Percentiles rank a stretch among this genome's conserved stretches.
phyloP scores from a whole-genome alignment of 1,284 basidiomycete species.

The Ustilago cynodontis region DNA sequence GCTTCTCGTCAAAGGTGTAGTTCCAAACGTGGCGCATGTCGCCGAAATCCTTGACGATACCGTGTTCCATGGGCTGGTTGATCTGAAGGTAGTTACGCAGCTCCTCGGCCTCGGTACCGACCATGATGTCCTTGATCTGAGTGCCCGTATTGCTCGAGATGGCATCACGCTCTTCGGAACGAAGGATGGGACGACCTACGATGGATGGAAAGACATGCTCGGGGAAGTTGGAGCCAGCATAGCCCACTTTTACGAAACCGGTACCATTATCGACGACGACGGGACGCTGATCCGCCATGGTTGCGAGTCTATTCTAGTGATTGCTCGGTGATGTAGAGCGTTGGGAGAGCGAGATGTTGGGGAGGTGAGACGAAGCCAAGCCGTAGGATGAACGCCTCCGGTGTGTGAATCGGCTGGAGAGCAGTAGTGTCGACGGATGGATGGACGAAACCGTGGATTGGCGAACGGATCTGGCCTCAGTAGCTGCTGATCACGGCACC shows the following conservation, averaged over 20 bases:
- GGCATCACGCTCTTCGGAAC: slow-evolving; percentile 92
- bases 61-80: slow-evolving; percentile 98
- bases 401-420: not conserved
- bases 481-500: not conserved
- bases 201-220: slow-evolving; percentile 98
- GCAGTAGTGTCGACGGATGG: not conserved
- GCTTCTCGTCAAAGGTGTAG: slow-evolving; percentile 97
- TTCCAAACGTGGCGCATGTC: slow-evolving; percentile 99
- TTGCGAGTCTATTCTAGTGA: not conserved
- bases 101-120: slow-evolving; percentile 93
- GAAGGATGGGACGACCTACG: slow-evolving; percentile 94
- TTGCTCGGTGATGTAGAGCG: not conserved
- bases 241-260: slow-evolving; percentile 94
- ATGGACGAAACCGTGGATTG: not conserved
- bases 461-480: not conserved
- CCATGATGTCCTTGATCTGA: slow-evolving; percentile 88
- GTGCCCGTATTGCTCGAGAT: slow-evolving; percentile 71
- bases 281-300: slow-evolving; percentile 73
- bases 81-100: slow-evolving; percentile 96
- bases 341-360: not conserved
- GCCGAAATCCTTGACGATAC: slow-evolving; percentile 98
- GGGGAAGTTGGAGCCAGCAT: slow-evolving; percentile 88
- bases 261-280: slow-evolving; percentile 98
- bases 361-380: not conserved
- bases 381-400: not conserved